phyloP scores from a whole-genome alignment of 805 yeast genomes.

The Starmerella lactis-condensi region DNA sequence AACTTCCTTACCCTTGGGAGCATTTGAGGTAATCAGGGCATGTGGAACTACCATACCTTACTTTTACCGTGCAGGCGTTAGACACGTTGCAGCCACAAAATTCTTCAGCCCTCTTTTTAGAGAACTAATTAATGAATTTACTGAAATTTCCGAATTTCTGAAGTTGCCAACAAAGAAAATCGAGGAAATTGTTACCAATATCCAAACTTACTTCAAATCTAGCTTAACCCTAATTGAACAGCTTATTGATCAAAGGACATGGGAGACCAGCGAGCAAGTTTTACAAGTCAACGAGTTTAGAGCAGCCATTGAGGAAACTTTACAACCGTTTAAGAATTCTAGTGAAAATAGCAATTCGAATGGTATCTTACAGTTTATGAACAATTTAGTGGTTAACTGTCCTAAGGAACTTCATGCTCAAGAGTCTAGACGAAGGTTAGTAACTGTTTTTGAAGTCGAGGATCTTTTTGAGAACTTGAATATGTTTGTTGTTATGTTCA shows the following conservation, averaged over 20 bases:
- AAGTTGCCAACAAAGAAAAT: conserved; percentile 16
- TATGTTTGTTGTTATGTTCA: conserved; percentile 56
- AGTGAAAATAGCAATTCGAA: conserved; percentile 21
- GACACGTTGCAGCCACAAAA: conserved; percentile 84
- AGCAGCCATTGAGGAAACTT: conserved; percentile 39
- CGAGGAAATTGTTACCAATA: conserved; percentile 35
- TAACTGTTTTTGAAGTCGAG: conserved; percentile 44
- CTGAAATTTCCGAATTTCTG: conserved; percentile 20
- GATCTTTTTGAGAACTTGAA: conserved; percentile 22
- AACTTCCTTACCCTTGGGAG: conserved; percentile 49
- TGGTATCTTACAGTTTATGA: conserved; percentile 46
- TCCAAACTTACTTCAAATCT: conserved; percentile 54
- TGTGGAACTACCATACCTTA: conserved; percentile 72
- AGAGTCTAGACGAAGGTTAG: conserved; percentile 75
- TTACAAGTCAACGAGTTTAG: conserved; percentile 26
- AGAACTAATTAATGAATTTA: conserved; percentile 20
- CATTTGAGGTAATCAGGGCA: conserved; percentile 58
- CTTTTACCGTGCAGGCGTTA: conserved; percentile 77
- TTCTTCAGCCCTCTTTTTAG: conserved; percentile 34
- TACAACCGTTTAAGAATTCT: conserved; percentile 63
- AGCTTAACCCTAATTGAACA: conserved; percentile 51
- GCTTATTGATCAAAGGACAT: conserved; percentile 32
- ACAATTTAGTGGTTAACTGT: conserved; percentile 45
- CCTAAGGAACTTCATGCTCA: too few species aligned
- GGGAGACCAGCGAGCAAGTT: conserved; percentile 26